A percentile compares a stretch with the other conserved stretches of the same genome.
phyloP scores from a whole-genome alignment of 768 basidiomycete species.

The Leccinum rimulosum region DNA sequence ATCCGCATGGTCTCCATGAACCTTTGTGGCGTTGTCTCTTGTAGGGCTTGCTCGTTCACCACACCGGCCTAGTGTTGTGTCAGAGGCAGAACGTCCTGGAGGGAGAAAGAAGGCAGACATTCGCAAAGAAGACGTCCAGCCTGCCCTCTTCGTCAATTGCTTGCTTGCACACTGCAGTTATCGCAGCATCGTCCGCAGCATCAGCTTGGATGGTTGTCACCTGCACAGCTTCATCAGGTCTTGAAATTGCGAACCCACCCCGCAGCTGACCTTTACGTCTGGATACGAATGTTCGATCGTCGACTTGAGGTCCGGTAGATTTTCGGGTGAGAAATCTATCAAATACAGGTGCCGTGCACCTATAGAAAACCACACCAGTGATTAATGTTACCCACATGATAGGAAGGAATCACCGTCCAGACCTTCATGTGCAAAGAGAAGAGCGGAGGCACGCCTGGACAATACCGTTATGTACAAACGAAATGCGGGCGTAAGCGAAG shows the following conservation, averaged over 20 bases:
- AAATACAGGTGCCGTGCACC: slow-evolving; percentile 79
- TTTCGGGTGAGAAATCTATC: slow-evolving; percentile 64
- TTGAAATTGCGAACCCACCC: slow-evolving; percentile 1
- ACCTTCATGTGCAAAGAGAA: slow-evolving; percentile 83
- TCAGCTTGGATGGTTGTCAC: slow-evolving; percentile 78
- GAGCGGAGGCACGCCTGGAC: slow-evolving; percentile 65
- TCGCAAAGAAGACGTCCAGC: slow-evolving; percentile 94
- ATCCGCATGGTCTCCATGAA: slow-evolving; percentile 79
- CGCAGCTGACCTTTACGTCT: slow-evolving; percentile 63
- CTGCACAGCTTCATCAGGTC: slow-evolving; percentile 40
- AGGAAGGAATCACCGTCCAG: slow-evolving; percentile 6
- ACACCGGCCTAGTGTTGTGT: slow-evolving; percentile 59
- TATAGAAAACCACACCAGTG: slow-evolving; percentile 26
- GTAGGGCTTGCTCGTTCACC: slow-evolving; percentile 42
- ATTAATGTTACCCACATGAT: slow-evolving; percentile 3
- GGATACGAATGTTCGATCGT: slow-evolving; percentile 68
- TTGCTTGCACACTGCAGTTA: slow-evolving; percentile 64
- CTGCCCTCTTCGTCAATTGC: slow-evolving; percentile 80
- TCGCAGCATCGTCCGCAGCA: slow-evolving; percentile 73
- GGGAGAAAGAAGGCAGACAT: slow-evolving; percentile 47
- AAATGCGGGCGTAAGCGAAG: slow-evolving; percentile 12
- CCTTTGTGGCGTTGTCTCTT: slow-evolving; percentile 54
- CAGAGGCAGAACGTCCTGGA: slow-evolving; percentile 2
- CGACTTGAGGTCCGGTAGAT: slow-evolving; percentile 68
- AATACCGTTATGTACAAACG: slow-evolving; percentile 1